A percentile compares a stretch with the other conserved stretches of the same genome.
Evolutionary conservation across 495 filamentous ascomycete species (phyloP).

Genomic region (Cercophora scortea): DNA sequence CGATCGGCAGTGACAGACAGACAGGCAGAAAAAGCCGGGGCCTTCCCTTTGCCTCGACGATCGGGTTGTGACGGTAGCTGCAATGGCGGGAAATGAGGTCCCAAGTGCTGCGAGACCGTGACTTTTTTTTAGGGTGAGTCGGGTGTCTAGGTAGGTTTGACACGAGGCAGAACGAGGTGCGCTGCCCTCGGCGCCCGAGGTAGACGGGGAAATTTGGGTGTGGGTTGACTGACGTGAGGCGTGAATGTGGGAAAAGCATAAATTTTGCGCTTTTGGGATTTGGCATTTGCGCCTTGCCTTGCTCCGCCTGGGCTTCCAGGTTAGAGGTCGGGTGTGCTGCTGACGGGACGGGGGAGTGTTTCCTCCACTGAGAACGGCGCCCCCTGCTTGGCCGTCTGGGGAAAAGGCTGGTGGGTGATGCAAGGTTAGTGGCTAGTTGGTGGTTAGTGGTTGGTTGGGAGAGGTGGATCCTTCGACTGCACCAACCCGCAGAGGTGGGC

Average conservation of each 20-base stretch:
- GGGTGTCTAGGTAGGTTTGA: background rate
- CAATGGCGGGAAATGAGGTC: too few relatives aligned
- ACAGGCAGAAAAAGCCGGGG: too few relatives aligned
- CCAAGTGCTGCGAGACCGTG: too few relatives aligned
- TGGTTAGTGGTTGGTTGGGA: too few relatives aligned
- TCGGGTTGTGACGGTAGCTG: too few relatives aligned
- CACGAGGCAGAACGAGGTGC: background rate
- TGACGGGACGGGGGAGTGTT: too few relatives aligned
- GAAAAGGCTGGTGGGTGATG: conserved; percentile 7
- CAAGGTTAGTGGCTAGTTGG: background rate
- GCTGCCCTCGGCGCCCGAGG: background rate
- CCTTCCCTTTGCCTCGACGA: too few relatives aligned
- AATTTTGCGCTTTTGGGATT: conserved; percentile 11
- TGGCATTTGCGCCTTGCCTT: conserved; percentile 1
- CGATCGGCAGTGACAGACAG: too few relatives aligned
- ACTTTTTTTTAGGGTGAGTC: too few relatives aligned
- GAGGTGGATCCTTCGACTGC: too few relatives aligned
- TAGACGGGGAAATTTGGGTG: background rate
- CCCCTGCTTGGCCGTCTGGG: conserved; percentile 4
- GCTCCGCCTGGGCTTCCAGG: background rate
- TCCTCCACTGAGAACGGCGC: too few relatives aligned
- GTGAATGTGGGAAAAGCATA: conserved; percentile 7
- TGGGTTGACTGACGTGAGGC: background rate
- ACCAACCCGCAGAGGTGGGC: background rate
- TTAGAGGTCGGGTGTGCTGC: too few relatives aligned